phyloP scores from a whole-genome alignment of 805 yeast species.

The Barnettozyma siamensis region DNA sequence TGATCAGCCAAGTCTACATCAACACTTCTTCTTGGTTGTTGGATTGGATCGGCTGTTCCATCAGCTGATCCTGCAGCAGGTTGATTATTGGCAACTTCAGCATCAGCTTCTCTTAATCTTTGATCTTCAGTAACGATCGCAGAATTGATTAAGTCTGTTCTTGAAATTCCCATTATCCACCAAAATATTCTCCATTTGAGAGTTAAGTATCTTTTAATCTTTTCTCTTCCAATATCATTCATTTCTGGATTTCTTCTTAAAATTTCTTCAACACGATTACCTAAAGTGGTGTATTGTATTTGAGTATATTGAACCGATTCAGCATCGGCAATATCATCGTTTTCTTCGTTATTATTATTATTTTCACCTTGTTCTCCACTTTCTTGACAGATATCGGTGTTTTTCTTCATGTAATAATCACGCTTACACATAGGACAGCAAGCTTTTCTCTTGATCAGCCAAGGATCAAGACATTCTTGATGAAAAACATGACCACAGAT shows the following conservation, averaged over 20 bases:
- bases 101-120: conserved; percentile 18
- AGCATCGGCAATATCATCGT: conserved; percentile 5
- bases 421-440: conserved; percentile 82
- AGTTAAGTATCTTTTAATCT: conserved; percentile 30
- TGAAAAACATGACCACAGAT: conserved; percentile 84
- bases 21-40: background rate
- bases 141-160: conserved; percentile 44
- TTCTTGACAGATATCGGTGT: conserved; percentile 14
- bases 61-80: no score
- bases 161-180: conserved; percentile 50
- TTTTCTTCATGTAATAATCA: conserved; percentile 42
- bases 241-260: conserved; percentile 36
- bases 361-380: conserved; percentile 6
- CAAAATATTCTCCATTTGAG: conserved; percentile 39
- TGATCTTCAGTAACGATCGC: conserved; percentile 38
- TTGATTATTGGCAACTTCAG: background rate
- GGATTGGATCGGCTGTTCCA: no score
- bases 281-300: conserved; percentile 32
- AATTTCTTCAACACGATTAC: conserved; percentile 38
- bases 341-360: background rate
- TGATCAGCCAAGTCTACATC: background rate
- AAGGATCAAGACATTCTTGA: conserved; percentile 71
- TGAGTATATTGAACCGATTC: conserved; percentile 26
- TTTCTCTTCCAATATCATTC: conserved; percentile 39
- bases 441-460: conserved; percentile 70